A percentile compares a stretch with the other conserved stretches of the same genome.
These are phyloP conservation scores for Brassica juncea DNA, from an alignment of 345 rosid genomes.

Conservation along the genomic window DNA sequence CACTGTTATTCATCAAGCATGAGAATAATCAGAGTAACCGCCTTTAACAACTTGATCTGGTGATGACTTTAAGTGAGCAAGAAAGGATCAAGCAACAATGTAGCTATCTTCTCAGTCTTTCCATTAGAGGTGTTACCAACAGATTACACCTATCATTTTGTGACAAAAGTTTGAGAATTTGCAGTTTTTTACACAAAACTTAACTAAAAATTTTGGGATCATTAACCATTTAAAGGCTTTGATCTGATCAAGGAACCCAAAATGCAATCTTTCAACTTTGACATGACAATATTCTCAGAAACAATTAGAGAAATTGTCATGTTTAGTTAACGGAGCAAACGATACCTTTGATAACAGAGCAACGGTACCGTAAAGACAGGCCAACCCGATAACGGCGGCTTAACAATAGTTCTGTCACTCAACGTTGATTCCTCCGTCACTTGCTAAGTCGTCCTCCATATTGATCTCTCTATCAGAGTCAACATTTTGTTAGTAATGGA, in stretches of 20 bases:
- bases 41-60: conserved; percentile 80
- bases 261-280: neutral
- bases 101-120: conserved; percentile 74
- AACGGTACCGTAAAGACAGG: too few relatives aligned
- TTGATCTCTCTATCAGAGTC: too few relatives aligned
- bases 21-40: conserved; percentile 81
- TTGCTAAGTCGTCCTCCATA: too few relatives aligned
- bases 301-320: neutral
- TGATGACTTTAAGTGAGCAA: conserved; percentile 79
- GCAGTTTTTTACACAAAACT: neutral
- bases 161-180: neutral
- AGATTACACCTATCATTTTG: conserved; percentile 62
- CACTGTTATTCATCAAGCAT: conserved; percentile 57
- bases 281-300: neutral
- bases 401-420: too few relatives aligned
- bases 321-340: too few relatives aligned
- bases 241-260: neutral
- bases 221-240: neutral
- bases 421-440: too few relatives aligned
- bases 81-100: conserved; percentile 85
- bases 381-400: too few relatives aligned
- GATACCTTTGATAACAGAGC: too few relatives aligned
- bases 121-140: conserved; percentile 70
- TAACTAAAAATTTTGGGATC: conserved; percentile 4
- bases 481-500: too few relatives aligned